phyloP scores from a whole-genome alignment of 306 rosid species.

The Cyclanthera cordifolia region DNA sequence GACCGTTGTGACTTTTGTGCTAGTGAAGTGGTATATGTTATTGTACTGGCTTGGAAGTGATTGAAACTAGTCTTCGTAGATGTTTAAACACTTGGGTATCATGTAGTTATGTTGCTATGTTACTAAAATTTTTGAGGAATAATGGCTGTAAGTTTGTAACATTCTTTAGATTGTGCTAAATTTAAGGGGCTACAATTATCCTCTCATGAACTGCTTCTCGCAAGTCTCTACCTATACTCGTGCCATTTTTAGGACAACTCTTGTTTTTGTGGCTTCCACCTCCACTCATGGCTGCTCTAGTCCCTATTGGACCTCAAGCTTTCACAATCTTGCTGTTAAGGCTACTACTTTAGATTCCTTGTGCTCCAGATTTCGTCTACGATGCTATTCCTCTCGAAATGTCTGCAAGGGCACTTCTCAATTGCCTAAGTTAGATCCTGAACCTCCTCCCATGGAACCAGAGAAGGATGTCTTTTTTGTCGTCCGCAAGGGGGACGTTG shows the following conservation, averaged over 20 bases:
- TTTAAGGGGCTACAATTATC: neutral
- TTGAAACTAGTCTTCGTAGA: too few species aligned
- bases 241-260: slow-evolving; percentile 26
- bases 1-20: too few species aligned
- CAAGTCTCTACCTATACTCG: slow-evolving; percentile 39
- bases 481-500: slow-evolving; percentile 74
- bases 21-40: too few species aligned
- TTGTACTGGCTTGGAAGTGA: too few species aligned
- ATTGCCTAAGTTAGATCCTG: slow-evolving; percentile 24
- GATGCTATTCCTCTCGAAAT: slow-evolving; percentile 44
- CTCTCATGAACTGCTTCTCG: slow-evolving; percentile 53
- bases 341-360: slow-evolving; percentile 20
- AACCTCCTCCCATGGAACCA: slow-evolving; percentile 28
- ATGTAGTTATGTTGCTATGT: too few species aligned
- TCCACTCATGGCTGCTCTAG: slow-evolving; percentile 17
- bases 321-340: slow-evolving; percentile 11
- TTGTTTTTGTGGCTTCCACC: slow-evolving; percentile 17
- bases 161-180: too few species aligned
- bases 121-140: too few species aligned
- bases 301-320: slow-evolving; percentile 22
- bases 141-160: too few species aligned
- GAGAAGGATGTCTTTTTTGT: slow-evolving; percentile 61
- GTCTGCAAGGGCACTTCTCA: slow-evolving; percentile 22
- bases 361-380: slow-evolving; percentile 24
- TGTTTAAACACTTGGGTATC: too few species aligned